Evolutionary conservation across 768 basidiomycete genomes (phyloP), one percentile per base, ranked within the genome.

Genomic region (Flagelloscypha sp.): DNA sequence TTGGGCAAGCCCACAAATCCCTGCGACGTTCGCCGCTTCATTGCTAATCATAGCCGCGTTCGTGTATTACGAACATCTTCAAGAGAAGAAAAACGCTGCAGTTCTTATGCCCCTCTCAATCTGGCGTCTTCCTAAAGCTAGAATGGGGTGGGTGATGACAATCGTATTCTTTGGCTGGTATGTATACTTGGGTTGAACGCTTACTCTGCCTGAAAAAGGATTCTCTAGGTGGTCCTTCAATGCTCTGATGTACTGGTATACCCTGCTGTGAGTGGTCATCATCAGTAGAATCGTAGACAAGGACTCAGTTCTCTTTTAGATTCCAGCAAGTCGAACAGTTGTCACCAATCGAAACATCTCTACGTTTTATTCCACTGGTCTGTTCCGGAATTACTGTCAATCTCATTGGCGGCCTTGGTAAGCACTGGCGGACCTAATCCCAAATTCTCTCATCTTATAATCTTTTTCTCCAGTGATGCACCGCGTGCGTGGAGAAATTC

Each of bases 121-220:
- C 30, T 61, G 55, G 57, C 40, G 45, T 11, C 53, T 53, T 32
- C 49, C 53, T 2, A 48, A 47, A 24, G 47, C 51, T 13, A 55
- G 54, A 40, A 51, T 58, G 51, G 44, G 43, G 9, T 43, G 48
- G 21, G 40, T 58, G 19, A 43, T 58, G 25, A 38, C 42, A 6
- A 39, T 58, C 12, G 53, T 58, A 16, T 57, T 60, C 45, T 56
- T 58, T 30, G 52, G 48, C 10, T 59, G 52, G 54, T 53, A 39
- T 37, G 16, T 39, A 32, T 38, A 36, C 3, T 42, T 24, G 15
- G 3, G 16, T 34, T 17, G 0, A 21, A 27, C n/a, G 17, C 22
- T 18, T 18, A 11, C 13, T n/a, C 22, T 24, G 18, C 25, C 17
- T 12, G n/a, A 9, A 16, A 21, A 27, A n/a, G 22, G 17, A 4